phyloP scores from a whole-genome alignment of 2,329 filamentous ascomycete genomes.

The Penicillium sp. region DNA sequence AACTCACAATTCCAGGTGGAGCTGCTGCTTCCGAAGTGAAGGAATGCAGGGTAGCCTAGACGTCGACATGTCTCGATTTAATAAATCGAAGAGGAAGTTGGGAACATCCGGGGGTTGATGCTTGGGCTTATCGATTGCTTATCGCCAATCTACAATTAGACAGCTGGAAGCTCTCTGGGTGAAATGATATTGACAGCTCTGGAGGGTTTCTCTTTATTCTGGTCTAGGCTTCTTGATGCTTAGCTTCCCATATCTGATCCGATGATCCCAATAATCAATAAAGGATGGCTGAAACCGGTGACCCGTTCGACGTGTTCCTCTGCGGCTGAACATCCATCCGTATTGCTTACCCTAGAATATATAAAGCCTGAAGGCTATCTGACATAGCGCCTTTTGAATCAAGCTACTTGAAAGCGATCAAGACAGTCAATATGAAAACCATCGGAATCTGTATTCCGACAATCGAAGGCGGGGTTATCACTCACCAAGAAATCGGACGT shows the following conservation, averaged over 20 bases:
- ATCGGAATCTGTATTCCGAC: slow-evolving; percentile 14
- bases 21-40: slow-evolving; percentile 69
- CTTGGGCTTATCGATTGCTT: slow-evolving; percentile 18
- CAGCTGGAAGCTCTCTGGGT: not conserved
- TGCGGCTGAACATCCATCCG: not conserved
- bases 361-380: not conserved
- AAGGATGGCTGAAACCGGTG: too few species aligned
- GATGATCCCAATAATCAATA: too few species aligned
- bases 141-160: slow-evolving; percentile 4
- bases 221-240: too few species aligned
- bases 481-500: slow-evolving; percentile 12
- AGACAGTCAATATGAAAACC: slow-evolving; percentile 2
- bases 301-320: not conserved
- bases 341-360: not conserved
- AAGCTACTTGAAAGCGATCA: not conserved
- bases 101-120: not conserved
- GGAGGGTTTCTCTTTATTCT: too few species aligned
- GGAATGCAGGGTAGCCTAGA: slow-evolving; percentile 42
- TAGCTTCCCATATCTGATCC: too few species aligned
- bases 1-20: slow-evolving; percentile 77
- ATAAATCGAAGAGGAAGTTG: slow-evolving; percentile 1
- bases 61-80: slow-evolving; percentile 33
- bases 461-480: slow-evolving; percentile 10
- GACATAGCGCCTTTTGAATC: not conserved
- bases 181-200: not conserved